Conservation (phyloP, 176 grass and related monocot genomes). For the Tillandsia fasciculata region DNA sequence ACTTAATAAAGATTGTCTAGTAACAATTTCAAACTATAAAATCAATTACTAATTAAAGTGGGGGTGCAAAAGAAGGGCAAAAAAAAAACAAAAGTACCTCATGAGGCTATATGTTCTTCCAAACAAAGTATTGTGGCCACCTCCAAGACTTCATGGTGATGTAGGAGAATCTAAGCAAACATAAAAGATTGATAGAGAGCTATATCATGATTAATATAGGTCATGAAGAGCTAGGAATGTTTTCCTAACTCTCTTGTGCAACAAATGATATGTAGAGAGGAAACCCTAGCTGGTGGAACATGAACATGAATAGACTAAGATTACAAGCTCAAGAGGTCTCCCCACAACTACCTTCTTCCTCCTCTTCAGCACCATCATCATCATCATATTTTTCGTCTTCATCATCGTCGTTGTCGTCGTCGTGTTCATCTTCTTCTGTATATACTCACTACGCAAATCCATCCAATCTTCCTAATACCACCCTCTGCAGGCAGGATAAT, state of each 20-base stretch:
- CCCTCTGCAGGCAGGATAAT: conserved; percentile 19
- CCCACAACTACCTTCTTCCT: neutral
- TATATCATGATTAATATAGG: neutral
- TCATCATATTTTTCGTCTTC: neutral
- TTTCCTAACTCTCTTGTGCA: conserved; percentile 3
- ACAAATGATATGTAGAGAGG: conserved; percentile 15
- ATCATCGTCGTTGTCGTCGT: neutral
- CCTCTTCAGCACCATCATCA: neutral
- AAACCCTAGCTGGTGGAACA: conserved; percentile 12
- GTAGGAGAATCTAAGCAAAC: neutral
- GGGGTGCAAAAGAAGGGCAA: conserved; percentile 7
- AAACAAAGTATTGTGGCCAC: neutral
- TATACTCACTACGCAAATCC: conserved; percentile 41
- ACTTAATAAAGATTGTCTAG: too few species aligned
- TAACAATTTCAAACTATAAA: neutral
- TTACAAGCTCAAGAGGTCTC: neutral
- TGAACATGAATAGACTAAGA: neutral
- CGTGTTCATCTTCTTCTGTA: conserved; percentile 31
- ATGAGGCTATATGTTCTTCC: conserved; percentile 1
- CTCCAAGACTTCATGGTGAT: neutral
- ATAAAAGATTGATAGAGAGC: neutral
- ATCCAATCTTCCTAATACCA: neutral
- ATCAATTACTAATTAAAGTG: neutral
- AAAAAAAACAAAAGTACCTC: neutral
- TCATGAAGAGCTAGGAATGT: neutral